Conservation (phyloP, 2,329 filamentous ascomycete species). For the Penicillium corylophilum region DNA sequence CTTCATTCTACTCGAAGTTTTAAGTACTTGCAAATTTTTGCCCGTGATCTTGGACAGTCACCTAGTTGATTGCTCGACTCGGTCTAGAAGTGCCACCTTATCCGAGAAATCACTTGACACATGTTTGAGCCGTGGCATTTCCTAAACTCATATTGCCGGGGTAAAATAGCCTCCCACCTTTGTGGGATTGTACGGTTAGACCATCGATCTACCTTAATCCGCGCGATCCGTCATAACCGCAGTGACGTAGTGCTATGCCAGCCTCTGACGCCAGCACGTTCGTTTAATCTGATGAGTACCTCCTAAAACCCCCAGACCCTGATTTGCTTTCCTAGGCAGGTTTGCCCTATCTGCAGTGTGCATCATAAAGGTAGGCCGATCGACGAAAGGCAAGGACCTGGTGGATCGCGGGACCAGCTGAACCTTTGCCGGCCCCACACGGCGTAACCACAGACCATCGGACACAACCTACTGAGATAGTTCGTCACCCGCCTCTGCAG, state of each 20-base stretch:
- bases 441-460: not conserved
- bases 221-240: not conserved
- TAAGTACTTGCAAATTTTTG: too few relatives aligned
- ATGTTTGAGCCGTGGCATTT: too few relatives aligned
- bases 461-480: not conserved
- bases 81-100: too few relatives aligned
- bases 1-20: too few relatives aligned
- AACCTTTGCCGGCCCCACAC: not conserved
- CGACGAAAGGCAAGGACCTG: not conserved
- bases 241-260: not conserved
- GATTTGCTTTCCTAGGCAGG: not conserved
- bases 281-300: too few relatives aligned
- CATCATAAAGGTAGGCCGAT: conserved; percentile 1
- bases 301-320: not conserved
- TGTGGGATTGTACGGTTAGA: not conserved
- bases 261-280: not conserved
- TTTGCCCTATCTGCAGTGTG: not conserved
- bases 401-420: not conserved
- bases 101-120: too few relatives aligned
- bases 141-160: too few relatives aligned
- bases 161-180: not conserved
- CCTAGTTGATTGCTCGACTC: too few relatives aligned
- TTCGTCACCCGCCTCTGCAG: conserved; percentile 4
- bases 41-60: too few relatives aligned
- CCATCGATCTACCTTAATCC: not conserved